A percentile compares a stretch with the other conserved stretches of the same genome.
Evolutionary conservation across 495 filamentous ascomycete genomes (phyloP).

Genomic region (Podospora comata): DNA sequence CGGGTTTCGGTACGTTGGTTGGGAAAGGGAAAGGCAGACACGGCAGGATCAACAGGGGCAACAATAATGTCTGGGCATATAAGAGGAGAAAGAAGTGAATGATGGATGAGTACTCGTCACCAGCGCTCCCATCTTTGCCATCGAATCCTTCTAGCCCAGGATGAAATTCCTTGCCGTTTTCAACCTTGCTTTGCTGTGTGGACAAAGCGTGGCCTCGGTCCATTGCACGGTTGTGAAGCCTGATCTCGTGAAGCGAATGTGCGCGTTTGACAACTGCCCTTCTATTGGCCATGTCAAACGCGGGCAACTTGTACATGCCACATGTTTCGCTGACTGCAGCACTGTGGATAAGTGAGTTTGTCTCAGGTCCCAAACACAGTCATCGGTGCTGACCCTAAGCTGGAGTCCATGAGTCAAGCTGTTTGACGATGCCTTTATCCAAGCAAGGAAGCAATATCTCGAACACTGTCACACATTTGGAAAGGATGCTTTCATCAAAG

Average conservation of each 20-base stretch:
- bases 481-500: not conserved
- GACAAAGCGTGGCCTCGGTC: not conserved
- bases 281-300: not conserved
- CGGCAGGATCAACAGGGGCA: no score
- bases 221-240: not conserved
- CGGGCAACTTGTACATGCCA: not conserved
- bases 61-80: no score
- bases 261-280: constrained; percentile 10
- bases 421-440: constrained; percentile 2
- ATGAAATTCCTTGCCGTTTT: not conserved
- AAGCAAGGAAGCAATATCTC: not conserved
- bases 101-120: no score
- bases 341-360: not conserved
- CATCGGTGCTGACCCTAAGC: not conserved
- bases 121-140: not conserved
- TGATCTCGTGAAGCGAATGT: constrained; percentile 2
- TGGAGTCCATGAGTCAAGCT: constrained; percentile 1
- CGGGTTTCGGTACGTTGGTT: no score
- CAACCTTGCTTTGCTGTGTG: not conserved
- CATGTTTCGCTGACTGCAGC: constrained; percentile 1
- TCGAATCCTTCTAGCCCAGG: not conserved
- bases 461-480: not conserved
- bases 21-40: no score
- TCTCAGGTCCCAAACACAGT: not conserved
- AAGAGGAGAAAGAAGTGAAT: no score